Base-by-base conservation (phyloP, 129 eudicot species). In the Glebionis coronaria region DNA sequence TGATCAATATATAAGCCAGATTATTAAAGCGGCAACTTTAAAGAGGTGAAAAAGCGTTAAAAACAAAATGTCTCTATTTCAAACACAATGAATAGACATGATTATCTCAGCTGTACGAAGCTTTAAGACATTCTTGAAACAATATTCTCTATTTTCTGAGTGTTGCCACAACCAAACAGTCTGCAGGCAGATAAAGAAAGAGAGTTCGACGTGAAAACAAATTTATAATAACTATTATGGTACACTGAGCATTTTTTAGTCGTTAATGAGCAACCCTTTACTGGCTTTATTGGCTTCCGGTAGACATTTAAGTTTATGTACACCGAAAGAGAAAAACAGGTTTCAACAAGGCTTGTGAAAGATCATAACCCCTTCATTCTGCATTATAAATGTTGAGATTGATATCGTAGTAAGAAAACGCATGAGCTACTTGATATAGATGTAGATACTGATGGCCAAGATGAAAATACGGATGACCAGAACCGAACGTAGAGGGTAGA, bases 111-210 rank as follows among this genome's bases (percentile, higher is more conserved):
- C 90, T 35, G 91, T 88, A 78, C 88, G 98, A 75, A 88, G 97
- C 80, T 64, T 93, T 52, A 93, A 69, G 73, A 81, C 72, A 61
- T 88, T 89, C 75, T 75, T 79, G 74, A 97, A 88, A 53, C 87
- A 82, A 67, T 89, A 93, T 51, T 77, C 82, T 74, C 97, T 97
- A 70, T 77, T 70, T 55, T 93, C 98, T 47, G 97, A 88, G 54
- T 82, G 92, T 82, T 82, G 82, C 98, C 98, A 93, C 28, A 93
- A 73, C 18, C 98, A 86, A 49, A 93, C 98, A 9, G 98, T 93
- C 98, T 93, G 95, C 60, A 73, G 9, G 9, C 63, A 75, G 38
- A 57, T 13, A 73, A 6, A 71, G 56, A 63, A 62, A 21, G 21
- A 14, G 25, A 47, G 66, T 64, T 56, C 12, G 54, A 44, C 5